phyloP scores from a whole-genome alignment of 768 basidiomycete genomes.

The Trametes maxima region DNA sequence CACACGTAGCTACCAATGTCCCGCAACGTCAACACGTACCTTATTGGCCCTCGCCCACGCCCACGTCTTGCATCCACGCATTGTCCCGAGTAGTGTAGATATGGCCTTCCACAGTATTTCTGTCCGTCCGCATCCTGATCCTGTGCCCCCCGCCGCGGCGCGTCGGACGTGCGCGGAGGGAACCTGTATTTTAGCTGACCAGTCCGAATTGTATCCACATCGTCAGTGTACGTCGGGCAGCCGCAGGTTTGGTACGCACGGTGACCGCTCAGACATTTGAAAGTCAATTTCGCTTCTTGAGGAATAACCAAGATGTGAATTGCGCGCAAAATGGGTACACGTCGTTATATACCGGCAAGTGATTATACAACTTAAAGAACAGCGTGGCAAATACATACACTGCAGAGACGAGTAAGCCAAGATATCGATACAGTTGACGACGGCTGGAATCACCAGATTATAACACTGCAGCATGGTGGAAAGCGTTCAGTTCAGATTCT shows the following conservation, averaged over 20 bases:
- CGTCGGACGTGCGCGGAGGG: not conserved
- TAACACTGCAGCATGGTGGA: not conserved
- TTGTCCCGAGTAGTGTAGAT: conserved; percentile 13
- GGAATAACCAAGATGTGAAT: too few relatives aligned
- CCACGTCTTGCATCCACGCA: conserved; percentile 1
- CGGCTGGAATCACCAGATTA: not conserved
- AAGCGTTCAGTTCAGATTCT: conserved; percentile 57
- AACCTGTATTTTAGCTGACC: conserved; percentile 5
- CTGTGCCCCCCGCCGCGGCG: not conserved
- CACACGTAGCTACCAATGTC: not conserved
- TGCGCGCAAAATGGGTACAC: not conserved
- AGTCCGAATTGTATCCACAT: not conserved
- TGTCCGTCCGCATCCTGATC: not conserved
- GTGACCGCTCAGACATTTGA: too few relatives aligned
- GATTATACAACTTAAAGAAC: not conserved
- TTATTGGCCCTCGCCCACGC: conserved; percentile 11
- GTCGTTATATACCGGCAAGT: not conserved
- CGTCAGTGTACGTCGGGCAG: not conserved
- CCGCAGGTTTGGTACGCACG: too few relatives aligned
- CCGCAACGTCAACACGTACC: conserved; percentile 11
- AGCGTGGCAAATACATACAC: not conserved
- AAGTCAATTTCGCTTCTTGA: too few relatives aligned
- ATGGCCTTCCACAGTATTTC: conserved; percentile 3
- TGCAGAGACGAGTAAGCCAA: conserved; percentile 1
- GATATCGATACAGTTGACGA: conserved; percentile 11